These are phyloP conservation scores for Candida sakaeoensis DNA, from an alignment of 805 yeast species.

Conservation along the genomic window DNA sequence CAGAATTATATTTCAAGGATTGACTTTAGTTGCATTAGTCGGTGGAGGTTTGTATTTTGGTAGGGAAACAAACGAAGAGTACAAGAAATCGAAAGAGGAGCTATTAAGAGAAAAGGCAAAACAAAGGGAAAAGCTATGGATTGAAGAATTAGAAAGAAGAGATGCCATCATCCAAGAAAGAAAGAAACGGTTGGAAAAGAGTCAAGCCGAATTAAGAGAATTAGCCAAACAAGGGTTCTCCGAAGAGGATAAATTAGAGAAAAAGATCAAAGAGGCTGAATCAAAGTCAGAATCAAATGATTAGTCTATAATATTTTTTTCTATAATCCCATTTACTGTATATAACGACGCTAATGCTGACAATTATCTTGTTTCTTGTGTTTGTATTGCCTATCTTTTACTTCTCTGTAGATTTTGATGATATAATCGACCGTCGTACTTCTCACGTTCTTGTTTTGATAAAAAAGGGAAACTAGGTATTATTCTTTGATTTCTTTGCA, in stretches of 20 bases:
- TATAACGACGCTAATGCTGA: not conserved
- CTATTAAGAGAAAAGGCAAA: slow-evolving; percentile 73
- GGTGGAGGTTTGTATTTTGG: slow-evolving; percentile 76
- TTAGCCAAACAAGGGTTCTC: slow-evolving; percentile 34
- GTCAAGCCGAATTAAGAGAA: slow-evolving; percentile 41
- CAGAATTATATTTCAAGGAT: slow-evolving; percentile 84
- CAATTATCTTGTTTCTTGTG: not conserved
- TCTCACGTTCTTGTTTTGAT: slow-evolving; percentile 12
- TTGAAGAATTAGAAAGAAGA: slow-evolving; percentile 83
- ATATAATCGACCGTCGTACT: slow-evolving; percentile 11
- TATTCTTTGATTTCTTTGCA: slow-evolving; percentile 9
- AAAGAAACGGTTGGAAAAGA: slow-evolving; percentile 62
- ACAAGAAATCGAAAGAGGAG: slow-evolving; percentile 57
- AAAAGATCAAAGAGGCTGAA: not conserved
- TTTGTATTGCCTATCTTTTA: not conserved
- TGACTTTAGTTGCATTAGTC: slow-evolving; percentile 77
- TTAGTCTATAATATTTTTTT: not conserved
- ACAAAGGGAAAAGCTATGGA: slow-evolving; percentile 82
- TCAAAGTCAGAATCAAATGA: not conserved
- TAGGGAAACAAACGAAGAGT: slow-evolving; percentile 35
- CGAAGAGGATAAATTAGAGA: slow-evolving; percentile 12
- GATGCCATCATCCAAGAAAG: slow-evolving; percentile 70
- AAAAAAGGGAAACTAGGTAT: slow-evolving; percentile 17
- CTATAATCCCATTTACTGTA: not conserved
- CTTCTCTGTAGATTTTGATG: slow-evolving; percentile 2